Percentiles rank a stretch among this genome's conserved stretches.
These are phyloP conservation scores for Torulaspora microellipsoides DNA, from an alignment of 805 yeast genomes.

Conservation along the genomic window DNA sequence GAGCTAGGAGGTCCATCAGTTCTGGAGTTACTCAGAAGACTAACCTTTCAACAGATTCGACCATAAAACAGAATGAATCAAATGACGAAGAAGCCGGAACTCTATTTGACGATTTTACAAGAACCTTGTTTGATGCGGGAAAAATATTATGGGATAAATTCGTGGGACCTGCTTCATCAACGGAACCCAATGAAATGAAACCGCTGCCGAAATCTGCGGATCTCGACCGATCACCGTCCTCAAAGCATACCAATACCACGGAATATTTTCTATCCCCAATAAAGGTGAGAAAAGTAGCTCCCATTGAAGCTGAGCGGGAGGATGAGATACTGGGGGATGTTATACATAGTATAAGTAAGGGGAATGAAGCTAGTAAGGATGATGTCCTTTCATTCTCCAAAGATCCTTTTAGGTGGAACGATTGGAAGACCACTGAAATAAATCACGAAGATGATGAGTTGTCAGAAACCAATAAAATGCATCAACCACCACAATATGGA, in stretches of 20 bases:
- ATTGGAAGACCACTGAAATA: constrained; percentile 32
- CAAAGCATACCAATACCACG: not conserved
- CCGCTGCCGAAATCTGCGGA: no score
- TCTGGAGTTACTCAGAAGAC: not conserved
- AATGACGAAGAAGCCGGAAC: constrained; percentile 1
- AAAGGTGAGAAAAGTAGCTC: constrained; percentile 1
- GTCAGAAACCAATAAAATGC: not conserved
- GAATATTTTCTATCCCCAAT: constrained; percentile 6
- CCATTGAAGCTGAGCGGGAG: not conserved
- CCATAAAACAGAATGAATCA: constrained; percentile 1
- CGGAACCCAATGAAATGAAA: not conserved
- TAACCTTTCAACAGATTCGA: not conserved
- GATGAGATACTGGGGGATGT: no score
- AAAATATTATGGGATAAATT: constrained; percentile 13
- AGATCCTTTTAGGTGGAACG: constrained; percentile 32
- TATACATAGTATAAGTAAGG: not conserved
- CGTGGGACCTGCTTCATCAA: not conserved
- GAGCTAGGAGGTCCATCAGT: constrained; percentile 2
- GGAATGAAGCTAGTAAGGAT: constrained; percentile 1
- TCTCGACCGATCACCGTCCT: no score
- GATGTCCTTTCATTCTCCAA: constrained; percentile 15
- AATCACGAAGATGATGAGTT: constrained; percentile 25
- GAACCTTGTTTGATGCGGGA: constrained; percentile 12
- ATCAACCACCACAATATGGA: constrained; percentile 34
- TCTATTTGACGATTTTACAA: constrained; percentile 7